phyloP scores from a whole-genome alignment of 139 green algal genomes.

The Chlamydomonas sphaeroides region DNA sequence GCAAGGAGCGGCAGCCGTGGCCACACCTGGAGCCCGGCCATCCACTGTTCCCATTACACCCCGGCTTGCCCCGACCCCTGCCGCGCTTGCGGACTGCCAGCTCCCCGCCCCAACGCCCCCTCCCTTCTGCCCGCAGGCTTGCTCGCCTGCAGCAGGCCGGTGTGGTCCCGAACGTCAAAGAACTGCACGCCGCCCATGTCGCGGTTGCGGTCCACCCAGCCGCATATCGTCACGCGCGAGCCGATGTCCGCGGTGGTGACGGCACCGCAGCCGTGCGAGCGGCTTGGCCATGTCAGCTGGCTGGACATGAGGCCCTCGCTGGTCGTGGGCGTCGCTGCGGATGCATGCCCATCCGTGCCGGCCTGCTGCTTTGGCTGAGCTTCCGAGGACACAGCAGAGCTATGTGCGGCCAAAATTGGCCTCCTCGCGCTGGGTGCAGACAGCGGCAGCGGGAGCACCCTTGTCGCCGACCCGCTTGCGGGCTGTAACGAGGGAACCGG shows the following conservation, averaged over 20 bases:
- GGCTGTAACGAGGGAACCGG: slow-evolving; percentile 1
- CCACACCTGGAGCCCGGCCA: no score
- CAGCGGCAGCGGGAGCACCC: background rate
- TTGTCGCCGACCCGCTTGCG: no score
- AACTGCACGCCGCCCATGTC: slow-evolving; percentile 95
- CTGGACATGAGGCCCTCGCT: slow-evolving; percentile 17
- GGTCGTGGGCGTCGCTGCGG: no score
- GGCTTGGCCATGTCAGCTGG: slow-evolving; percentile 67
- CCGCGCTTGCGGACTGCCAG: no score
- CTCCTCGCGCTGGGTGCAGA: no score
- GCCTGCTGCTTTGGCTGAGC: background rate
- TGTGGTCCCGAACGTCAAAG: slow-evolving; percentile 93
- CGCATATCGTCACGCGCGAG: slow-evolving; percentile 82
- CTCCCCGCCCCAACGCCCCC: no score
- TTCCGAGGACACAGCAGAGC: slow-evolving; percentile 1
- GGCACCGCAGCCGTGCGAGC: slow-evolving; percentile 64
- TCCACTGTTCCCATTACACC: no score
- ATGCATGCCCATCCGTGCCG: background rate
- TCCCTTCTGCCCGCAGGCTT: background rate
- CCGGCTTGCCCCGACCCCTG: no score
- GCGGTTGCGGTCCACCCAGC: slow-evolving; percentile 95
- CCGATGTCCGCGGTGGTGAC: background rate
- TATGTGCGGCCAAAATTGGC: no score
- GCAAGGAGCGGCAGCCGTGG: no score
- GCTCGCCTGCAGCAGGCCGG: slow-evolving; percentile 89